A percentile compares a stretch with the other conserved stretches of the same genome.
Evolutionary conservation across 495 filamentous ascomycete species (phyloP).

Genomic region (Neurospora sp.): DNA sequence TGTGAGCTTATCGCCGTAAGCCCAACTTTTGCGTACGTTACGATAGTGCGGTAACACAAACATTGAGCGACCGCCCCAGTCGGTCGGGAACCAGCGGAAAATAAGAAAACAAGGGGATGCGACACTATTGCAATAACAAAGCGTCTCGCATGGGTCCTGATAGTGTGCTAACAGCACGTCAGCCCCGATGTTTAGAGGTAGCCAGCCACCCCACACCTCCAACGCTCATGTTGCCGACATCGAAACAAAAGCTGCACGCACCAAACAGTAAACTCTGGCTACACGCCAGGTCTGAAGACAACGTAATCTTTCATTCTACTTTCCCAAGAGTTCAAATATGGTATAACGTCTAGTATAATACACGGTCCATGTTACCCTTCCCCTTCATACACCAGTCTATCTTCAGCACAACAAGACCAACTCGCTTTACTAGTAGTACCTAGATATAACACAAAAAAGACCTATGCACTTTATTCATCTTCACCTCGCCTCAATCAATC

Average conservation of each 20-base stretch:
- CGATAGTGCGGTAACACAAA: no score
- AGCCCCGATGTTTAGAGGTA: no score
- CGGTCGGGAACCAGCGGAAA: no score
- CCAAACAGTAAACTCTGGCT: not conserved
- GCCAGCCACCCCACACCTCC: no score
- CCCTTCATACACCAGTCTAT: not conserved
- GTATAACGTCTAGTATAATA: not conserved
- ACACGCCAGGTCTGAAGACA: not conserved
- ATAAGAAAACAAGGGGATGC: no score
- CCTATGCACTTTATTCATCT: not conserved
- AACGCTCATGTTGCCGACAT: not conserved
- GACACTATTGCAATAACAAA: no score
- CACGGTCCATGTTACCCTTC: no score
- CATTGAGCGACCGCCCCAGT: no score
- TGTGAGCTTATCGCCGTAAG: no score
- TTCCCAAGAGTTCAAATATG: not conserved
- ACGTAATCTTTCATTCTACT: not conserved
- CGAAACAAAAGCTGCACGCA: not conserved
- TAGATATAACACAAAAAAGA: not conserved
- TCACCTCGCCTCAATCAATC: not conserved
- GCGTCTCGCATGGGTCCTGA: no score
- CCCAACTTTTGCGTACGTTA: no score
- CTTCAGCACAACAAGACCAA: not conserved
- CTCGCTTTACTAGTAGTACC: not conserved
- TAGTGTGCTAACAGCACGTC: no score